A percentile compares a stretch with the other conserved stretches of the same genome.
Conservation (phyloP, 2,329 filamentous ascomycete genomes). For the Passalora sequoiae region DNA sequence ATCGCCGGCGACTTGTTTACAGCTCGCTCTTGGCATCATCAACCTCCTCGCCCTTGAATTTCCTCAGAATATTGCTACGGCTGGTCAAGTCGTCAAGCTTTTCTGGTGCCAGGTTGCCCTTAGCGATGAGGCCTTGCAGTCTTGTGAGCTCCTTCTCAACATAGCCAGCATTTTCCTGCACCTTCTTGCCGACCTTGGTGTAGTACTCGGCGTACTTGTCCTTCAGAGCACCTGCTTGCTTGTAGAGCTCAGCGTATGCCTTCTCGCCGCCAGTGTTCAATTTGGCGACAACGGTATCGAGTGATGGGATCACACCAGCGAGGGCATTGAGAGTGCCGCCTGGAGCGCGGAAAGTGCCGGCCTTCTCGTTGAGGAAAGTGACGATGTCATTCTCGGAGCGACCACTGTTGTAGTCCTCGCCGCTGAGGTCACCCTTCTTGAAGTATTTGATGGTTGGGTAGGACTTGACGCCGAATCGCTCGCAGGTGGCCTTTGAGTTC, state of each 20-base stretch:
- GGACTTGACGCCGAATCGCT: constrained; percentile 70
- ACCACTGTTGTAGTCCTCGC: constrained; percentile 66
- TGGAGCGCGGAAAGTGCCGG: constrained; percentile 75
- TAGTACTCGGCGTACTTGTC: constrained; percentile 88
- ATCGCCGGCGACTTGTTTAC: constrained; percentile 13
- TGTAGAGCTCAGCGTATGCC: constrained; percentile 65
- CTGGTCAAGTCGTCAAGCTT: constrained; percentile 84
- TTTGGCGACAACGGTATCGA: constrained; percentile 72
- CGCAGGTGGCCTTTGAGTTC: constrained; percentile 72
- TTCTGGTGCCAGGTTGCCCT: constrained; percentile 75
- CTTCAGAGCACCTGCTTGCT: constrained; percentile 61
- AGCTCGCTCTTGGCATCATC: constrained; percentile 31
- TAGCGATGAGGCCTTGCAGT: constrained; percentile 72
- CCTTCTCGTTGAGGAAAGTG: constrained; percentile 78
- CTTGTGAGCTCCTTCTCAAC: constrained; percentile 80
- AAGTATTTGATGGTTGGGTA: constrained; percentile 99
- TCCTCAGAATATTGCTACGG: constrained; percentile 81
- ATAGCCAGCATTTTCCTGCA: constrained; percentile 69
- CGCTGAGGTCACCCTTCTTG: constrained; percentile 71
- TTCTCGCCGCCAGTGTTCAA: constrained; percentile 59
- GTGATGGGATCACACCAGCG: constrained; percentile 74
- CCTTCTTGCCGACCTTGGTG: constrained; percentile 81
- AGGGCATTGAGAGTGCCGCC: constrained; percentile 74
- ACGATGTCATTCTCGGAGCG: constrained; percentile 74
- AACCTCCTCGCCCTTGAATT: constrained; percentile 55